Evolutionary conservation across 306 rosid species (phyloP).

Genomic region (Mimosa bimucronata): DNA sequence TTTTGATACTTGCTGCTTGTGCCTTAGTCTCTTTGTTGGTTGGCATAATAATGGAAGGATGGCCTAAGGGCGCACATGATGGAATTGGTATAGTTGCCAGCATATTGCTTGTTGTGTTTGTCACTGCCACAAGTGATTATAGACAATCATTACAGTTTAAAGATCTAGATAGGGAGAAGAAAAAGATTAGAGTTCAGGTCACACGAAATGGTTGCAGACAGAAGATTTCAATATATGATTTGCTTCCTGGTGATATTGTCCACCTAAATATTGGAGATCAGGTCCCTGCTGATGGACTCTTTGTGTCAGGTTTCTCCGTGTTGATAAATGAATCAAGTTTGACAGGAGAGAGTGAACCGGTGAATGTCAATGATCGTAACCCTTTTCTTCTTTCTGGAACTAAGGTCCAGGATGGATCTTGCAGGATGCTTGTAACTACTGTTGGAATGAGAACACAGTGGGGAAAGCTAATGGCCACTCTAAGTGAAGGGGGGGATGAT

Average conservation of each 20-base stretch:
- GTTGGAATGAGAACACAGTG: constrained; percentile 99
- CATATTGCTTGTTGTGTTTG: constrained; percentile 94
- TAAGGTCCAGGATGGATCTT: constrained; percentile 96
- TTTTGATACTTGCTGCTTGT: constrained; percentile 89
- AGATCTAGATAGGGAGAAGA: constrained; percentile 97
- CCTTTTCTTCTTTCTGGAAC: constrained; percentile 98
- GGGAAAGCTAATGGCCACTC: constrained; percentile 98
- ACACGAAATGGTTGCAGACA: constrained; percentile 85
- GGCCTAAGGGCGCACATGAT: constrained; percentile 99
- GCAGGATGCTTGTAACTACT: constrained; percentile 97
- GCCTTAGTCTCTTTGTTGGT: constrained; percentile 83
- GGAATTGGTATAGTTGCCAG: constrained; percentile 99
- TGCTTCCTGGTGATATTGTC: constrained; percentile 95
- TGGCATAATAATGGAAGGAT: constrained; percentile 88
- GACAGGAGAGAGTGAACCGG: constrained; percentile 99
- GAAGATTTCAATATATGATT: constrained; percentile 87
- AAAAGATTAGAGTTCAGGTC: constrained; percentile 81
- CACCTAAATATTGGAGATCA: constrained; percentile 93
- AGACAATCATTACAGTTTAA: constrained; percentile 94
- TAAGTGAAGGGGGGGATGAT: constrained; percentile 97
- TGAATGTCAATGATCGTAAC: constrained; percentile 55
- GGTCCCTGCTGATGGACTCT: constrained; percentile 98
- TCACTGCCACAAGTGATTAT: constrained; percentile 94
- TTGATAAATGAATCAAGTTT: constrained; percentile 92
- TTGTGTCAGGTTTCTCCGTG: constrained; percentile 83